Evolutionary conservation across 306 rosid species (phyloP).

Genomic region (Morella rubra): DNA sequence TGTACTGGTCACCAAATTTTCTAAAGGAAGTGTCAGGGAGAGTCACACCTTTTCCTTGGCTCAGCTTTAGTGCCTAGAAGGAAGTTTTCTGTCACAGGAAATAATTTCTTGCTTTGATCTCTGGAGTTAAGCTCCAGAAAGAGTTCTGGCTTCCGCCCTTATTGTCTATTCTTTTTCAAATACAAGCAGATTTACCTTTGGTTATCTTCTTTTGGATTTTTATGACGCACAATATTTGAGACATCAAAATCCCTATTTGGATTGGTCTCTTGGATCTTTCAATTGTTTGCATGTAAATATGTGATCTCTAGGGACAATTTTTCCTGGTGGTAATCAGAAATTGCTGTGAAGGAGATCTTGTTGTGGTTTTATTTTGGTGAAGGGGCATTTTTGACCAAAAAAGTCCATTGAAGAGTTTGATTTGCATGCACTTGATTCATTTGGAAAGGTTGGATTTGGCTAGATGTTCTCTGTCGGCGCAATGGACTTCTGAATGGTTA

Average conservation of each 20-base stretch:
- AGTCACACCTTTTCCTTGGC: slow-evolving; percentile 20
- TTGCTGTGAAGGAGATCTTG: neutral
- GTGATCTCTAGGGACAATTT: neutral
- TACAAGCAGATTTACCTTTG: neutral
- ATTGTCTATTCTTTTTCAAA: neutral
- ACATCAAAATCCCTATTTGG: neutral
- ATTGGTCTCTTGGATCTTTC: neutral
- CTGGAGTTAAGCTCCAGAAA: slow-evolving; percentile 6
- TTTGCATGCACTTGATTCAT: neutral
- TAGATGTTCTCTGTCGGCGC: neutral
- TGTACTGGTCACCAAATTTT: slow-evolving; percentile 54
- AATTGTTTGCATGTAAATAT: neutral
- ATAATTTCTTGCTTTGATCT: neutral
- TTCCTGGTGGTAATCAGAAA: neutral
- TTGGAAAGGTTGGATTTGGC: neutral
- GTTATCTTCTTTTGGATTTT: neutral
- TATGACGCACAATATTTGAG: neutral
- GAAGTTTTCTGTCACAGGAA: neutral
- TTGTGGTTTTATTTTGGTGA: neutral
- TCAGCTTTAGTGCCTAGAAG: slow-evolving; percentile 5
- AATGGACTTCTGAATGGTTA: neutral
- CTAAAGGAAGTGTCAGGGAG: slow-evolving; percentile 37
- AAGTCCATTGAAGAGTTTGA: neutral
- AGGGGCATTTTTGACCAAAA: neutral
- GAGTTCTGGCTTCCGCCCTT: neutral